Evolutionary conservation across 306 rosid species (phyloP).

Genomic region (Notholithocarpus densiflorus): DNA sequence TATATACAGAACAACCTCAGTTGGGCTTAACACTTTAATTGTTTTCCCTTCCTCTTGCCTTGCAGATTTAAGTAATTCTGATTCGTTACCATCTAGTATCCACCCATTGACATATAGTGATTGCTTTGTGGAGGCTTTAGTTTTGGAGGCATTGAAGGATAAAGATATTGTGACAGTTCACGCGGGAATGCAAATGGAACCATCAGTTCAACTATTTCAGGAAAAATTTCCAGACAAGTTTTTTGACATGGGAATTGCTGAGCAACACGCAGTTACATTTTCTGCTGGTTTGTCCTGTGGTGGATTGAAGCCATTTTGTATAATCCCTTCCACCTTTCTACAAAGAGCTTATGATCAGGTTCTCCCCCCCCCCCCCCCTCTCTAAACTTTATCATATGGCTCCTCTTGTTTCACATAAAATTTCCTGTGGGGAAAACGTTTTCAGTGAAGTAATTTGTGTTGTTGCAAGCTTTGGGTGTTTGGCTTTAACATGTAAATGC

Average conservation of each 20-base stretch:
- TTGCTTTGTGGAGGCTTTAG: slow-evolving; percentile 77
- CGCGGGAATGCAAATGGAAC: slow-evolving; percentile 72
- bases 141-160: slow-evolving; percentile 74
- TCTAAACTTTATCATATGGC: neutral
- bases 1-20: slow-evolving; percentile 8
- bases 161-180: slow-evolving; percentile 81
- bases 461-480: neutral
- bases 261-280: slow-evolving; percentile 97
- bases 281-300: slow-evolving; percentile 92
- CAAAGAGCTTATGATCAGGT: slow-evolving; percentile 98
- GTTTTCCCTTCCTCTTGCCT: slow-evolving; percentile 13
- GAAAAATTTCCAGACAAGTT: slow-evolving; percentile 71
- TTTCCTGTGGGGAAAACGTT: neutral
- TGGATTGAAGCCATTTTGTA: slow-evolving; percentile 91
- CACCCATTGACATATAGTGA: slow-evolving; percentile 59
- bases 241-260: slow-evolving; percentile 91
- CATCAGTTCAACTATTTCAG: slow-evolving; percentile 62
- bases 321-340: slow-evolving; percentile 79
- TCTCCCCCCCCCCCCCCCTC: neutral
- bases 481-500: neutral
- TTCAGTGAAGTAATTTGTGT: neutral
- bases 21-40: slow-evolving; percentile 17
- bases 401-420: neutral
- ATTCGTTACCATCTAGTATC: slow-evolving; percentile 24
- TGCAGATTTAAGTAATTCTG: slow-evolving; percentile 49